Conservation (phyloP, 2,329 filamentous ascomycete species). For the Phialocephala subalpina region DNA sequence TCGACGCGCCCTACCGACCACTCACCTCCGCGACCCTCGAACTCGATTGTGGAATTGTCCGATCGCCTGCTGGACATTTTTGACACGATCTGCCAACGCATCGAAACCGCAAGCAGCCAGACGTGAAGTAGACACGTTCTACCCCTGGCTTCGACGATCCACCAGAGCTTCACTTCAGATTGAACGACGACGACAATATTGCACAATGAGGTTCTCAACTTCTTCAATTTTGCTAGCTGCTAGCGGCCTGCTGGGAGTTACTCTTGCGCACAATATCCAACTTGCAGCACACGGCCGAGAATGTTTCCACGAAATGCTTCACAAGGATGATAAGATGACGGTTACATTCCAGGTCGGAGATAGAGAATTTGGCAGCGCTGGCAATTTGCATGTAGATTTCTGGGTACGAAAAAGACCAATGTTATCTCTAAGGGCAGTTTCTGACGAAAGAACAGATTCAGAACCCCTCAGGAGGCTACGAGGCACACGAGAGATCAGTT, state of each 20-base stretch:
- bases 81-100: slow-evolving; percentile 4
- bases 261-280: slow-evolving; percentile 92
- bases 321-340: slow-evolving; percentile 96
- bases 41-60: slow-evolving; percentile 9
- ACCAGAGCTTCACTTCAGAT: background rate
- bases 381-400: slow-evolving; percentile 96
- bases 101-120: slow-evolving; percentile 12
- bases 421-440: slow-evolving; percentile 11
- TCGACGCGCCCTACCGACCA: background rate
- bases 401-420: slow-evolving; percentile 73
- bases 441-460: slow-evolving; percentile 65
- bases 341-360: slow-evolving; percentile 99
- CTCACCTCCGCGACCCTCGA: background rate
- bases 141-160: slow-evolving; percentile 12
- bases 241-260: slow-evolving; percentile 55
- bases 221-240: slow-evolving; percentile 40
- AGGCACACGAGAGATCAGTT: slow-evolving; percentile 80
- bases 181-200: slow-evolving; percentile 8
- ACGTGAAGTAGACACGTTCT: slow-evolving; percentile 14
- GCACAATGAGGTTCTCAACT: slow-evolving; percentile 44
- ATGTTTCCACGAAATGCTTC: slow-evolving; percentile 95
- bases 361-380: slow-evolving; percentile 91
- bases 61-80: background rate
- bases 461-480: slow-evolving; percentile 78
- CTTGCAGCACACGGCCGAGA: slow-evolving; percentile 92